These are phyloP conservation scores for Vairimorpha apis DNA, from an alignment of 371 early-diverging fungal genomes.

Conservation along the genomic window DNA sequence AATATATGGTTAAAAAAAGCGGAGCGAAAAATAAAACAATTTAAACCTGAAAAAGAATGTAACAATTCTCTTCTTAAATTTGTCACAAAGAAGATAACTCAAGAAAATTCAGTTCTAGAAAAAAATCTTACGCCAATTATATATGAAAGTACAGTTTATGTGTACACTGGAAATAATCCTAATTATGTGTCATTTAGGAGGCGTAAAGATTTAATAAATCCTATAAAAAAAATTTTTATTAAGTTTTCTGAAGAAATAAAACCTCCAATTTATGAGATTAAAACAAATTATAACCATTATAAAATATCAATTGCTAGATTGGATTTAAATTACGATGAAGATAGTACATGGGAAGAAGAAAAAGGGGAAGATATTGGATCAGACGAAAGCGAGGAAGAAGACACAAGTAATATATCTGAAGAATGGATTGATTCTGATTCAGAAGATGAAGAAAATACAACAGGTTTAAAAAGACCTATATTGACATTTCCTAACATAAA, in stretches of 20 bases:
- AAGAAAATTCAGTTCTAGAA: no score
- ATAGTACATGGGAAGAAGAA: conserved; percentile 24
- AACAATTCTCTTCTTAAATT: conserved; percentile 2
- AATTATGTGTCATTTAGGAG: not conserved
- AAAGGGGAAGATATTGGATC: conserved; percentile 10
- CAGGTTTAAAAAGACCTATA: not conserved
- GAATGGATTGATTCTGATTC: conserved; percentile 10
- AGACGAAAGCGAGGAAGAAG: conserved; percentile 1
- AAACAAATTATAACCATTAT: no score
- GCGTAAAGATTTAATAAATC: conserved; percentile 22
- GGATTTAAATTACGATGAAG: conserved; percentile 20
- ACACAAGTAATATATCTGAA: not conserved
- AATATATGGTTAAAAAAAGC: not conserved
- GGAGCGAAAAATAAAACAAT: not conserved
- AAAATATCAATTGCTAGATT: no score
- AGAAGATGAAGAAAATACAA: not conserved
- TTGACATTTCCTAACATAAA: conserved; percentile 6
- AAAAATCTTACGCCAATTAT: not conserved
- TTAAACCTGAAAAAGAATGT: not conserved
- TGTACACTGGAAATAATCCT: conserved; percentile 14
- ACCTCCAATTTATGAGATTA: not conserved
- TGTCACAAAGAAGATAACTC: not conserved
- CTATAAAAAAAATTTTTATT: conserved; percentile 17
- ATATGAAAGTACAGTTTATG: not conserved
- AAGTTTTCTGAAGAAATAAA: not conserved